A percentile compares a stretch with the other conserved stretches of the same genome.
These are phyloP conservation scores for Ogataea pignaliae DNA, from an alignment of 805 yeast genomes.

Conservation along the genomic window DNA sequence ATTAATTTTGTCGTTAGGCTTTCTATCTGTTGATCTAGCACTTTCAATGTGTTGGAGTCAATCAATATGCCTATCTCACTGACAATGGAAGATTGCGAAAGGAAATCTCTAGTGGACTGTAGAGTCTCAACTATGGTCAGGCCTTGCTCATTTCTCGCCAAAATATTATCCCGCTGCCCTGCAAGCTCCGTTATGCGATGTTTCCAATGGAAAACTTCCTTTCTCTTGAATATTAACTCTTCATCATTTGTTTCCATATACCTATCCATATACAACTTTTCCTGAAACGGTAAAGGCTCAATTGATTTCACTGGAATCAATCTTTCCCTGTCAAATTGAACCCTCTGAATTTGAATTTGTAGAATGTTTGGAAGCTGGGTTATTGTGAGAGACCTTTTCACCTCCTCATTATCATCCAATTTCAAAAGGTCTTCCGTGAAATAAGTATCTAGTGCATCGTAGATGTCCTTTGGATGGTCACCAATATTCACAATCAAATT, in stretches of 20 bases:
- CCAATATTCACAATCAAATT: conserved; percentile 82
- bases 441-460: conserved; percentile 84
- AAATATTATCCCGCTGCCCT: conserved; percentile 38
- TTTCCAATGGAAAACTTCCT: conserved; percentile 62
- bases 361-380: conserved; percentile 71
- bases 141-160: conserved; percentile 45
- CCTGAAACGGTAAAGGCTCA: conserved; percentile 77
- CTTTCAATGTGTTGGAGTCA: conserved; percentile 42
- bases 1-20: conserved; percentile 43
- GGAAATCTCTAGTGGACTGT: conserved; percentile 51
- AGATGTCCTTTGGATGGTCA: conserved; percentile 82
- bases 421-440: conserved; percentile 70
- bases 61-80: conserved; percentile 34
- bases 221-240: conserved; percentile 46
- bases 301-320: conserved; percentile 76
- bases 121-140: conserved; percentile 48
- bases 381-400: conserved; percentile 68
- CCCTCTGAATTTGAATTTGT: conserved; percentile 93
- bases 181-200: conserved; percentile 42
- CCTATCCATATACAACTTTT: conserved; percentile 73
- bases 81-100: conserved; percentile 37
- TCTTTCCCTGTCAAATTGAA: conserved; percentile 74
- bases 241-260: conserved; percentile 68
- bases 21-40: conserved; percentile 43
- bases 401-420: conserved; percentile 68